phyloP scores from a whole-genome alignment of 2,329 filamentous ascomycete species.

The Didymella keratinophila region DNA sequence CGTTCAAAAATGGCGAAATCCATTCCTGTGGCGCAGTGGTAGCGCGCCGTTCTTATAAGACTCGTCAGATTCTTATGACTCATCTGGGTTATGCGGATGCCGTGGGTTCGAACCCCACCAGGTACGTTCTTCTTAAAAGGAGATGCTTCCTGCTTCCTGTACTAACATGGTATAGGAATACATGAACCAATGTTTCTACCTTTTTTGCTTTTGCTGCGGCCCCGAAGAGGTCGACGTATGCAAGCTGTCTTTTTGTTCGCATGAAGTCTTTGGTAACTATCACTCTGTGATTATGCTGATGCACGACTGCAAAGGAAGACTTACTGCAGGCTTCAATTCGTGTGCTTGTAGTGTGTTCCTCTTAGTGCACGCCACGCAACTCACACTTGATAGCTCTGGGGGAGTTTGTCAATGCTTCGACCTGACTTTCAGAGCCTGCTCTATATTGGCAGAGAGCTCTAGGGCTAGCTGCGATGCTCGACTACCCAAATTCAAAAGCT shows the following conservation, averaged over 20 bases:
- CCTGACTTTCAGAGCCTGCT: background rate
- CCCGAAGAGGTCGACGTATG: background rate
- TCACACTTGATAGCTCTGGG: background rate
- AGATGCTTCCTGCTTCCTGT: constrained; percentile 19
- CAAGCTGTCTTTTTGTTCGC: background rate
- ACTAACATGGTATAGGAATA: constrained; percentile 24
- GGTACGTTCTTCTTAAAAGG: constrained; percentile 24
- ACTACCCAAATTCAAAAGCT: background rate
- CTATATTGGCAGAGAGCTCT: background rate
- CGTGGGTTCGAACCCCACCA: constrained; percentile 53
- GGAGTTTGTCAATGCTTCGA: background rate
- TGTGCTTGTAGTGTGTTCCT: background rate
- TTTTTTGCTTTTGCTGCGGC: constrained; percentile 8
- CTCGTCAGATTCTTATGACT: constrained; percentile 48
- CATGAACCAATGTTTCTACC: constrained; percentile 23
- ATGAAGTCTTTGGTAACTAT: background rate
- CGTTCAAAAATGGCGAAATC: constrained; percentile 7
- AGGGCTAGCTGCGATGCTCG: background rate
- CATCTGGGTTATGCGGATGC: constrained; percentile 55
- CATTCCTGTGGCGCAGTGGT: constrained; percentile 58
- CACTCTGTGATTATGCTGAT: background rate
- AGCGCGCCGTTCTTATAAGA: constrained; percentile 60
- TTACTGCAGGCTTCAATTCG: background rate
- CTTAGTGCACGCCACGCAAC: background rate
- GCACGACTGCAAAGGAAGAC: background rate